These are phyloP conservation scores for Capsicum rhomboideum DNA, from an alignment of 257 asterid species.

Conservation along the genomic window DNA sequence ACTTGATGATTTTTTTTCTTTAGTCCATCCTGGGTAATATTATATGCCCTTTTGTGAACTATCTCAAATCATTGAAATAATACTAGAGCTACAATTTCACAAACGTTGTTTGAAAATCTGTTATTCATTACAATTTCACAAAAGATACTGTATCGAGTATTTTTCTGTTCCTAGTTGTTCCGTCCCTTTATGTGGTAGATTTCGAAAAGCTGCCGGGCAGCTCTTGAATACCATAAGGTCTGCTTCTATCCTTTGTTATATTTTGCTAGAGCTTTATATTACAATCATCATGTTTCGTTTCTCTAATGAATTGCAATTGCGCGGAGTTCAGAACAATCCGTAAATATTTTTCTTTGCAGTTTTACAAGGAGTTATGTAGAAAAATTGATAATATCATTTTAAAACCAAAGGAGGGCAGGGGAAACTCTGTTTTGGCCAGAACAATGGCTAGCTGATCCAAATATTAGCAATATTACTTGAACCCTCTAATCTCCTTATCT, in stretches of 20 bases:
- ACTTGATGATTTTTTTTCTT: too few species aligned
- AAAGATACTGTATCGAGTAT: background rate
- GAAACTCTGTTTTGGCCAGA: conserved; percentile 27
- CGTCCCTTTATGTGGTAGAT: conserved; percentile 89
- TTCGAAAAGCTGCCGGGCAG: conserved; percentile 84
- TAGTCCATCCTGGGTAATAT: too few species aligned
- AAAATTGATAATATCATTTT: conserved; percentile 49
- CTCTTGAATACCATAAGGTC: conserved; percentile 89
- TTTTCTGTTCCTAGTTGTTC: conserved; percentile 47
- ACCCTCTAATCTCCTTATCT: background rate
- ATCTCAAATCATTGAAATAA: too few species aligned
- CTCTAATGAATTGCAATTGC: background rate
- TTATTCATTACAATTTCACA: too few species aligned
- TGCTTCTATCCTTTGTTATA: conserved; percentile 6
- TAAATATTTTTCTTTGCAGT: conserved; percentile 34
- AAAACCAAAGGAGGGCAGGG: conserved; percentile 54
- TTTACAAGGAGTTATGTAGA: conserved; percentile 65
- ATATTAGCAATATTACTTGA: background rate
- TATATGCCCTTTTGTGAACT: too few species aligned
- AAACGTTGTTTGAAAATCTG: too few species aligned
- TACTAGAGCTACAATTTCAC: too few species aligned
- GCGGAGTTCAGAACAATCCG: background rate
- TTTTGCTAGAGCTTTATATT: background rate
- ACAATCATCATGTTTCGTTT: background rate
- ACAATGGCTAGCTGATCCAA: conserved; percentile 49